Base-by-base conservation (phyloP, 495 filamentous ascomycete species). In the Apiosordaria backusii region DNA sequence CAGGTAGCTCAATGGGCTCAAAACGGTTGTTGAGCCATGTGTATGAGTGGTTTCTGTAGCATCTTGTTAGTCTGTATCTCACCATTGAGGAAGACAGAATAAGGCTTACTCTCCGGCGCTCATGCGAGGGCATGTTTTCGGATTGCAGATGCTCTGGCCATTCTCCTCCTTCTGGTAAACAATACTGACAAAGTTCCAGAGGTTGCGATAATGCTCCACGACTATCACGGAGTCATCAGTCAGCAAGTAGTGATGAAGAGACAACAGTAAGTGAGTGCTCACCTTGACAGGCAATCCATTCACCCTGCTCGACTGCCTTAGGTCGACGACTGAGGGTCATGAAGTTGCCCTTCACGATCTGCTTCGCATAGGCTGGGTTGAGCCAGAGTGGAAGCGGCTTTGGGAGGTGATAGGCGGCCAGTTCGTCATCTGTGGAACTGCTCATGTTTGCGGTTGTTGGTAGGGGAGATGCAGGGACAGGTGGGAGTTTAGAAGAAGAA, bases 261-360 rank as follows among this genome's bases (percentile, higher is more conserved):
- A 5, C 13, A 27, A 24, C 3, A 24, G 13, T 35, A 63, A 9
- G 1, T 15, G 3, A 3, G 53, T 21, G 58, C 82, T 78, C 81
- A 96, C 93, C 89, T 85, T 97, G 93, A 78, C 97, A 93, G 62
- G 93, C 92, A 66, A 96, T 80, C 93, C 93, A 97, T 73, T 97
- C 93, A 35, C 92, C 93, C 66, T 90, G 84, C 75, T 97, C 93
- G 26, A 97, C 89, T 61, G 92, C 89, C 76, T 91, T 90, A 9
- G 93, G 93, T 73, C 91, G 90, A 60, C 91, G 91, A 70, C 92
- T 94, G 54, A 97, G 79, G 22, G 93, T 97, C 90, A 96, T 92
- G 75, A 97, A 97, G 78, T 97, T 97, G 55, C 93, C 93, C 78
- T 92, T 96, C 67, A 97, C 93, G 65, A 96, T 94, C 67, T 96